phyloP scores from a whole-genome alignment of 352 stramenopile species.

The Thalassiosira sp. region DNA sequence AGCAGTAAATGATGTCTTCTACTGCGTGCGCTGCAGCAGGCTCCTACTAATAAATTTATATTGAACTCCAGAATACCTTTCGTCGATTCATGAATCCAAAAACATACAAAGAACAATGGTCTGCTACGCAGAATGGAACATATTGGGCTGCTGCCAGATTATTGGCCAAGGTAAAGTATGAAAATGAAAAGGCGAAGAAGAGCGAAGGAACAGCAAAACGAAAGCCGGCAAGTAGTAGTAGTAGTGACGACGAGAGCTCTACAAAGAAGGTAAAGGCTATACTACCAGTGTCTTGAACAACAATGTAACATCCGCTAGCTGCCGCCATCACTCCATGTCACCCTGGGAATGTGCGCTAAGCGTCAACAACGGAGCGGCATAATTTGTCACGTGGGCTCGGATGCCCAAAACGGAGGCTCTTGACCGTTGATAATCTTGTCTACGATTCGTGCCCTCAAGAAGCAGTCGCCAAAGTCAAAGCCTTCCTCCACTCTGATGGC shows the following conservation, averaged over 20 bases:
- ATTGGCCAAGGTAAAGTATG: constrained; percentile 39
- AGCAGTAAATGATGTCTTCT: neutral
- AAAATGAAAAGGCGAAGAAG: constrained; percentile 58
- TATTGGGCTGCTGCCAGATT: constrained; percentile 42
- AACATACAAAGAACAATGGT: constrained; percentile 45
- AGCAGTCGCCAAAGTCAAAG: constrained; percentile 44
- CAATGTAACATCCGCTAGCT: no score
- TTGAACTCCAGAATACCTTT: constrained; percentile 18
- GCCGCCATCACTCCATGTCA: no score
- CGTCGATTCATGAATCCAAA: constrained; percentile 47
- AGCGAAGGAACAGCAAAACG: constrained; percentile 48
- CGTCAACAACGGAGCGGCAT: constrained; percentile 35
- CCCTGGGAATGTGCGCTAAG: no score
- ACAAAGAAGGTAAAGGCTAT: constrained; percentile 12
- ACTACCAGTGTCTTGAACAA: no score
- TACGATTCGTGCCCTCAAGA: constrained; percentile 53
- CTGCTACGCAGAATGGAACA: constrained; percentile 29
- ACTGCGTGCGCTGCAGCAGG: no score
- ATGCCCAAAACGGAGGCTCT: no score
- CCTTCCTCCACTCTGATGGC: constrained; percentile 31
- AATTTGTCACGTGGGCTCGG: no score
- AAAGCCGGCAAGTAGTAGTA: constrained; percentile 2
- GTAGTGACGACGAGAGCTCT: neutral
- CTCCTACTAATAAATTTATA: neutral
- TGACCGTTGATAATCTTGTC: constrained; percentile 12